Evolutionary conservation across 1,284 basidiomycete genomes (phyloP).

Genomic region (Macrocystidia cucumis): DNA sequence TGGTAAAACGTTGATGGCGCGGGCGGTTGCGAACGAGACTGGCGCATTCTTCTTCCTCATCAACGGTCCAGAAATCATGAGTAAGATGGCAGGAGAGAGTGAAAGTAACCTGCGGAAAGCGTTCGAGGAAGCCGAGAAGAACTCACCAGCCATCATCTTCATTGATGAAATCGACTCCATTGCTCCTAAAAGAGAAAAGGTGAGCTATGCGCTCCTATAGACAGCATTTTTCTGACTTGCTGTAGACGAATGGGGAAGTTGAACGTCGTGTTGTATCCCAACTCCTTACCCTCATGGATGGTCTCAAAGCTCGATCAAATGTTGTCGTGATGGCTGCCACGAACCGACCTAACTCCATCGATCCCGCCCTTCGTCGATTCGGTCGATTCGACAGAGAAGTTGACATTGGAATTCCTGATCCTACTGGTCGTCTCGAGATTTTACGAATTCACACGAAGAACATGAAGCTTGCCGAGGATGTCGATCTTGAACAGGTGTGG

Average conservation of each 20-base stretch:
- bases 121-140: conserved; percentile 99
- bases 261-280: conserved; percentile 99
- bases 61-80: conserved; percentile 99
- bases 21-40: conserved; percentile 98
- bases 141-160: conserved; percentile 99
- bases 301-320: conserved; percentile 96
- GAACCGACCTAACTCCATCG: conserved; percentile 98
- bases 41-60: conserved; percentile 99
- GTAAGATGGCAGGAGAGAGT: conserved; percentile 98
- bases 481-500: conserved; percentile 90
- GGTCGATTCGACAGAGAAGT: conserved; percentile 99
- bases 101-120: conserved; percentile 97
- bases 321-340: conserved; percentile 99
- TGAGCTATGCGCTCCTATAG: conserved; percentile 17
- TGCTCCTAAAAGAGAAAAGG: conserved; percentile 99
- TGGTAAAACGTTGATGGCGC: conserved; percentile 97
- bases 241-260: conserved; percentile 95
- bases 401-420: conserved; percentile 98
- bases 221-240: conserved; percentile 1
- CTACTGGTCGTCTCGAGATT: conserved; percentile 96
- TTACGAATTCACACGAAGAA: conserved; percentile 99
- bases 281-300: conserved; percentile 97
- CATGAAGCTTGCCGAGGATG: conserved; percentile 98
- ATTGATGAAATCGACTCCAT: conserved; percentile 99
- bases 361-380: conserved; percentile 95